Conservation (phyloP, 768 basidiomycete genomes). For the Hydnomerulius pinastri region DNA sequence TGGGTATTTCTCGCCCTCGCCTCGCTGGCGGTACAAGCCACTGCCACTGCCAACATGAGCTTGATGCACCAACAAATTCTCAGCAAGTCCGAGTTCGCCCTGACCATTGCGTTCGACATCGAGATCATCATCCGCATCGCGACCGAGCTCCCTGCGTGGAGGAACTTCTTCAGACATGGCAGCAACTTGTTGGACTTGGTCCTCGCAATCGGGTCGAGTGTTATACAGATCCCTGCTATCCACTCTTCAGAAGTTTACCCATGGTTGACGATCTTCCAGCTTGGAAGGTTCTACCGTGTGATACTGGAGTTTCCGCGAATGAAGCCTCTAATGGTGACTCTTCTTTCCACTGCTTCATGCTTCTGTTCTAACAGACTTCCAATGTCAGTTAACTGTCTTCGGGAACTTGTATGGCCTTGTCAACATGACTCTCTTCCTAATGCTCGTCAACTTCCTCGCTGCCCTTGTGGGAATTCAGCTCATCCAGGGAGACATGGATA, state of each 20-base stretch:
- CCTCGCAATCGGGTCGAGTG: slow-evolving; percentile 70
- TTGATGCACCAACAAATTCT: slow-evolving; percentile 47
- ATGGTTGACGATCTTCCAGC: slow-evolving; percentile 90
- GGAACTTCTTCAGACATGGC: slow-evolving; percentile 62
- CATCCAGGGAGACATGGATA: slow-evolving; percentile 76
- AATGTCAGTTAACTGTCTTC: slow-evolving; percentile 74
- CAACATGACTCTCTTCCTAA: slow-evolving; percentile 91
- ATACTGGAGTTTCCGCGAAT: slow-evolving; percentile 89
- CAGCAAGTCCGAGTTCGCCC: slow-evolving; percentile 68
- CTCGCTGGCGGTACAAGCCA: slow-evolving; percentile 73
- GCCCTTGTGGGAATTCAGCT: slow-evolving; percentile 84
- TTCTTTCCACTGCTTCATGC: not conserved
- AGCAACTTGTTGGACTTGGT: slow-evolving; percentile 75
- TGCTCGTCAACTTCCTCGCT: slow-evolving; percentile 84
- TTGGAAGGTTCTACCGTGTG: slow-evolving; percentile 87
- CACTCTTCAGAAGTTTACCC: slow-evolving; percentile 64
- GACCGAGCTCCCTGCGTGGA: slow-evolving; percentile 79
- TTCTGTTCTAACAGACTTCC: slow-evolving; percentile 5
- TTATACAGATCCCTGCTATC: slow-evolving; percentile 86
- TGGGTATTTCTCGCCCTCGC: slow-evolving; percentile 78
- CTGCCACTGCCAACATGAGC: slow-evolving; percentile 54
- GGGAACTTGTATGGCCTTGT: slow-evolving; percentile 88
- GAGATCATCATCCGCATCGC: slow-evolving; percentile 81
- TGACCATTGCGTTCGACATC: slow-evolving; percentile 84
- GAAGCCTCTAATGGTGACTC: slow-evolving; percentile 77